Conservation (phyloP, 345 rosid species). For the Populus pruinosa region DNA sequence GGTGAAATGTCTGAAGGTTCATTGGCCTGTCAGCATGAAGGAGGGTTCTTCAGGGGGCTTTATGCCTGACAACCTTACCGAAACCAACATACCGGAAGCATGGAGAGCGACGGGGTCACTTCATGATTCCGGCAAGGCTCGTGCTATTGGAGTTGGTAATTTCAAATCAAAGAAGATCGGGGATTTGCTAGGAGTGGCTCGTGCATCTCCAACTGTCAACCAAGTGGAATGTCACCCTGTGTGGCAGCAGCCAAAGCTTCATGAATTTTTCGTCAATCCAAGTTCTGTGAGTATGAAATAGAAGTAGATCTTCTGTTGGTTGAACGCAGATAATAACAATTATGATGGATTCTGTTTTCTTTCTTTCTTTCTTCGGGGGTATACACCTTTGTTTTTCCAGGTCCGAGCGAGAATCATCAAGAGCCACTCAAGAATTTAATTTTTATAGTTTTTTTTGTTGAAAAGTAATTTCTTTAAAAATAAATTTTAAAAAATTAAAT, state of each 20-base stretch:
- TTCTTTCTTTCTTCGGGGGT: slow-evolving; percentile 33
- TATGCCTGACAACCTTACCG: slow-evolving; percentile 41
- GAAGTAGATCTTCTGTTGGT: neutral
- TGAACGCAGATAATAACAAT: neutral
- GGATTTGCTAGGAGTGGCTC: slow-evolving; percentile 35
- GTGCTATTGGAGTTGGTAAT: slow-evolving; percentile 63
- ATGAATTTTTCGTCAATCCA: slow-evolving; percentile 47
- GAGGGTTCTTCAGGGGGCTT: slow-evolving; percentile 30
- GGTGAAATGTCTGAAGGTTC: neutral
- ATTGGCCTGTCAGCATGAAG: slow-evolving; percentile 64
- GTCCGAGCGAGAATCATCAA: slow-evolving; percentile 39
- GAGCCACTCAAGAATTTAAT: slow-evolving; percentile 48
- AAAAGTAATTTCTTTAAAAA: too few relatives aligned
- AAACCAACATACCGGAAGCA: slow-evolving; percentile 48
- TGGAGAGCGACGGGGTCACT: slow-evolving; percentile 72
- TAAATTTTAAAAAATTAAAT: too few relatives aligned
- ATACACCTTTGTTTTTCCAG: slow-evolving; percentile 54
- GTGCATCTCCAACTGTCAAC: slow-evolving; percentile 34
- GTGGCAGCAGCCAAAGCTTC: slow-evolving; percentile 59
- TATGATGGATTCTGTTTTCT: too few relatives aligned
- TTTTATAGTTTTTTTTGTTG: neutral
- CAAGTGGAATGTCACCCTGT: slow-evolving; percentile 64
- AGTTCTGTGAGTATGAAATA: slow-evolving; percentile 44
- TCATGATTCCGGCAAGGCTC: slow-evolving; percentile 54
- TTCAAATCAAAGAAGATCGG: slow-evolving; percentile 48